Evolutionary conservation across 1,284 basidiomycete species (phyloP), one percentile per base, ranked within the genome.

Genomic region (Marasmius oreades): DNA sequence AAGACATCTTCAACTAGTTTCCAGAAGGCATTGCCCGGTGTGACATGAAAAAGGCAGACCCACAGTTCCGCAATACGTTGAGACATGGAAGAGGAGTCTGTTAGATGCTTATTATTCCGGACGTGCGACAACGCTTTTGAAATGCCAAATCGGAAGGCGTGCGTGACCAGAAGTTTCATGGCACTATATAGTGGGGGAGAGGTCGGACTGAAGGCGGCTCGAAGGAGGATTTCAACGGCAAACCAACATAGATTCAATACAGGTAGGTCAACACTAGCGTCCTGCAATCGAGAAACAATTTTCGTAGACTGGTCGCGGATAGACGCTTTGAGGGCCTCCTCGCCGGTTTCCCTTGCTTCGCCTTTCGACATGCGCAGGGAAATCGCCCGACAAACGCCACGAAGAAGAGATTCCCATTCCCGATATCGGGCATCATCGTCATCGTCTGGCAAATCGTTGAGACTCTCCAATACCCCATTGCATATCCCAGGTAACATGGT

Each of bases 41-140:
- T 46, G 61, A 39, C 86, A 63, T 93, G 86, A 34, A 93, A 77
- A 16, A 93, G 64, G 43, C 81, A 82, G 37, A 95, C 76, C 95
- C 94, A 97, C 10, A 90, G 65, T 61, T 92, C 86, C 0, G 85
- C 79, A 0, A 79, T 72, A 23, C 73, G 73, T 50, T 70, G 68
- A 39, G 69, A 36, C 48, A 71, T 52, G 55, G 61, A 62, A 48
- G 68, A 61, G 8, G 39, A 42, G 39, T 42, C 5, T 7, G 16
- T 20, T 16, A 42, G 20, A 2, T 18, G 20, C 39, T 8, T 42
- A 42, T 20, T 42, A 42, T 42, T n/a, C n/a, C 39, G 68, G 16
- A 84, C 86, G 58, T 78, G 74, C 8, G 69, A 71, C 52, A 88
- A 67, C 3, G 93, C 78, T 36, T 76, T 70, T 3, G 71, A 68